Conservation (phyloP, 1,284 basidiomycete species). For the Heterobasidion parviporum region DNA sequence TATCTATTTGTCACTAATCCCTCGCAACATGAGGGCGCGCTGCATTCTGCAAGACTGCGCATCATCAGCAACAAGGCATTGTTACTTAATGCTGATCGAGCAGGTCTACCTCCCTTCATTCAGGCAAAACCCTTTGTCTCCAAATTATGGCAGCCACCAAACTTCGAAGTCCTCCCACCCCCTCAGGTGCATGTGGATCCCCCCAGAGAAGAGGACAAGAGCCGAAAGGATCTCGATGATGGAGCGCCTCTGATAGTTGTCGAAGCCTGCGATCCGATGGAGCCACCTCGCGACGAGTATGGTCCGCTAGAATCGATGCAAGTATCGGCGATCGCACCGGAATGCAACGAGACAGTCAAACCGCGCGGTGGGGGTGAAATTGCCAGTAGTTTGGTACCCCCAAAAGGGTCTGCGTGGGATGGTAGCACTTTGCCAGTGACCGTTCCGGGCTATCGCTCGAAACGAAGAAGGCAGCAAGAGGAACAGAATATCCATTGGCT, state of each 20-base stretch:
- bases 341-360: no score
- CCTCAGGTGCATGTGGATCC: conserved; percentile 2
- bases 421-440: background rate
- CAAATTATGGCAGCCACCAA: conserved; percentile 56
- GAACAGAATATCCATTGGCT: conserved; percentile 48
- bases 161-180: conserved; percentile 25
- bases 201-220: background rate
- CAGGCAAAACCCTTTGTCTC: conserved; percentile 62
- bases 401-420: background rate
- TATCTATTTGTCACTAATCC: conserved; percentile 68
- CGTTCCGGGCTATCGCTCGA: conserved; percentile 20
- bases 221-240: background rate
- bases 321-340: no score
- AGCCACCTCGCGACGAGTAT: no score
- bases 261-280: no score
- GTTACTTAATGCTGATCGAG: conserved; percentile 41
- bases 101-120: conserved; percentile 60
- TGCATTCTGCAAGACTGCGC: conserved; percentile 55
- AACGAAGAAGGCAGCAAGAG: conserved; percentile 36
- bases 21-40: conserved; percentile 46
- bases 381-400: background rate
- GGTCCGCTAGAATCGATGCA: no score
- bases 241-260: no score
- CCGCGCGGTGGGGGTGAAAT: no score
- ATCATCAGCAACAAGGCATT: conserved; percentile 70